Conservation (phyloP, 345 rosid genomes). For the Hevea brasiliensis region DNA sequence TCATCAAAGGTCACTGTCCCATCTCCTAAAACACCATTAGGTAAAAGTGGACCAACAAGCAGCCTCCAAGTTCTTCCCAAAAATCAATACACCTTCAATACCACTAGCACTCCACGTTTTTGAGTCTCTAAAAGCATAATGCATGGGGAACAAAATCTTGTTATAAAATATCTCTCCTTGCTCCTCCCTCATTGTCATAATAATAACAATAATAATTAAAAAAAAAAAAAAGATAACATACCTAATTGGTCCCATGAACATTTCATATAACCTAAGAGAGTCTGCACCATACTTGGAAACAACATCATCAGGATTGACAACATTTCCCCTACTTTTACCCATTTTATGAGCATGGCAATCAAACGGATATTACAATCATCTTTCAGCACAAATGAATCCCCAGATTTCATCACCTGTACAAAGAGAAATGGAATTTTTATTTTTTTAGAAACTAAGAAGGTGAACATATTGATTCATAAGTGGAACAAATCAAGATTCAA, state of each 20-base stretch:
- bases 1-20: slow-evolving; percentile 58
- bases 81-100: slow-evolving; percentile 92
- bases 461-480: neutral
- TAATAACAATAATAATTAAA: too few species aligned
- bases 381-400: slow-evolving; percentile 74
- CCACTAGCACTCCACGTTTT: slow-evolving; percentile 96
- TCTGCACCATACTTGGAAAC: slow-evolving; percentile 90
- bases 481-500: neutral
- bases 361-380: slow-evolving; percentile 58
- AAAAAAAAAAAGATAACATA: slow-evolving; percentile 16
- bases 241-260: slow-evolving; percentile 99
- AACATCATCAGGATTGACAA: slow-evolving; percentile 89
- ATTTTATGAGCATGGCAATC: slow-evolving; percentile 81
- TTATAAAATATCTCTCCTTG: slow-evolving; percentile 4
- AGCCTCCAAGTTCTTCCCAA: slow-evolving; percentile 89
- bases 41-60: slow-evolving; percentile 63
- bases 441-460: neutral
- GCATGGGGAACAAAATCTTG: slow-evolving; percentile 9
- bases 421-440: slow-evolving; percentile 10
- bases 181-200: neutral
- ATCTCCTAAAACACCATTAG: slow-evolving; percentile 57
- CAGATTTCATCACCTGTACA: slow-evolving; percentile 65
- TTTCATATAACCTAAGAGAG: slow-evolving; percentile 90
- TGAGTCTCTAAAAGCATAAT: slow-evolving; percentile 61
- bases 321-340: slow-evolving; percentile 99